Conservation (phyloP, 2,329 filamentous ascomycete species). For the Xylaria multiplex region DNA sequence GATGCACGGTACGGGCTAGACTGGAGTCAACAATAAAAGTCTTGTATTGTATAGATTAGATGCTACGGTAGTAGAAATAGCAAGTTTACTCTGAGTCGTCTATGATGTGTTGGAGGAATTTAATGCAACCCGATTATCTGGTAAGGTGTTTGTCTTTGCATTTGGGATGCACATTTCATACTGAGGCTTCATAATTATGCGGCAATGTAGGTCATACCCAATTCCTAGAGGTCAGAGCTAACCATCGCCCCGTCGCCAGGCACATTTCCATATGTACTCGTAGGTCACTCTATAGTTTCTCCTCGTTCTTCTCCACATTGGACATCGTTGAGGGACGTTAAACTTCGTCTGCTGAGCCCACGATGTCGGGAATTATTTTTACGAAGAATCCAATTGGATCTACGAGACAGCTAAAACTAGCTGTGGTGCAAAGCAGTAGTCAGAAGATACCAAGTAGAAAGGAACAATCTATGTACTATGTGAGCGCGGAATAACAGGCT, state of each 20-base stretch:
- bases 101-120: background rate
- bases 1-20: slow-evolving; percentile 80
- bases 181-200: background rate
- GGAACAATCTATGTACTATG: background rate
- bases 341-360: background rate
- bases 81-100: background rate
- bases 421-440: slow-evolving; percentile 6
- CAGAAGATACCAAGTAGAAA: background rate
- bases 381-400: background rate
- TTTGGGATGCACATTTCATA: background rate
- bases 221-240: background rate
- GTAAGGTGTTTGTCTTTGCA: background rate
- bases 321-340: background rate
- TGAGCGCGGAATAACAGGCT: background rate
- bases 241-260: no score
- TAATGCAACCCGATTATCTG: background rate
- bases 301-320: background rate
- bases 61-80: slow-evolving; percentile 7
- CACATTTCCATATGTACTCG: no score
- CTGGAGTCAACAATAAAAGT: slow-evolving; percentile 66
- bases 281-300: background rate
- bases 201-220: background rate
- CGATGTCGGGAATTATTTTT: background rate
- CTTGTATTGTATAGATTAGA: slow-evolving; percentile 20
- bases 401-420: background rate